Conservation (phyloP, 768 basidiomycete species). For the Phylloporus sp. region DNA sequence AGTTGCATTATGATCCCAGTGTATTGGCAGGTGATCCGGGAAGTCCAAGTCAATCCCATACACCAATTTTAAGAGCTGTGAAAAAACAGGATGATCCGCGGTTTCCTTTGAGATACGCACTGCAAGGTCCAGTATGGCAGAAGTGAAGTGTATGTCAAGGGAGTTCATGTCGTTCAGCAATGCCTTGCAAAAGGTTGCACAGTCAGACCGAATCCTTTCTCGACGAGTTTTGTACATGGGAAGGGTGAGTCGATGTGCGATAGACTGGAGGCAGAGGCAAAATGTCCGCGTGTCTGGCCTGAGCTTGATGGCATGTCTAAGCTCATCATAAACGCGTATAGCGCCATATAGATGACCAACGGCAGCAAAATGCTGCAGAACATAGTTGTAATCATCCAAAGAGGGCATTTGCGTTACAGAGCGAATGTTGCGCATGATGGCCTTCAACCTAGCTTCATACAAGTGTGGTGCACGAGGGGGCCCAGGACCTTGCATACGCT, state of each 20-base stretch:
- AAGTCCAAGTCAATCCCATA: constrained; percentile 77
- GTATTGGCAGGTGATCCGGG: constrained; percentile 59
- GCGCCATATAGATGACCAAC: constrained; percentile 66
- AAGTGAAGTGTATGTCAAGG: constrained; percentile 45
- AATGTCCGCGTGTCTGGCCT: constrained; percentile 55
- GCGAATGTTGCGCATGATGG: constrained; percentile 68
- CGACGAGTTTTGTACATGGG: constrained; percentile 44
- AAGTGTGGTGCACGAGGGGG: constrained; percentile 41
- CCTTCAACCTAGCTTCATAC: constrained; percentile 65
- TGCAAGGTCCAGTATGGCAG: constrained; percentile 61
- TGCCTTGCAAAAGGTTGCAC: constrained; percentile 44
- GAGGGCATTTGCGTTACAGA: constrained; percentile 38
- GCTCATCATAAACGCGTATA: constrained; percentile 57
- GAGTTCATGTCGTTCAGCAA: constrained; percentile 58
- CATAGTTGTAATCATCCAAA: constrained; percentile 69
- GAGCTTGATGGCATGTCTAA: constrained; percentile 40
- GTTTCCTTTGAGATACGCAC: constrained; percentile 66
- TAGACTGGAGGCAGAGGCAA: constrained; percentile 61
- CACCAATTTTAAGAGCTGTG: constrained; percentile 56
- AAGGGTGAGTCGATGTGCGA: constrained; percentile 63
- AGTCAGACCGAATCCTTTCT: constrained; percentile 36
- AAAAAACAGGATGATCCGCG: constrained; percentile 52
- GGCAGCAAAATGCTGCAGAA: constrained; percentile 72
- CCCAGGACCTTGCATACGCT: constrained; percentile 38
- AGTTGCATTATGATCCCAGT: constrained; percentile 7